Evolutionary conservation across 176 grass and related monocot genomes (phyloP).

Genomic region (Calamus simplicifolius): DNA sequence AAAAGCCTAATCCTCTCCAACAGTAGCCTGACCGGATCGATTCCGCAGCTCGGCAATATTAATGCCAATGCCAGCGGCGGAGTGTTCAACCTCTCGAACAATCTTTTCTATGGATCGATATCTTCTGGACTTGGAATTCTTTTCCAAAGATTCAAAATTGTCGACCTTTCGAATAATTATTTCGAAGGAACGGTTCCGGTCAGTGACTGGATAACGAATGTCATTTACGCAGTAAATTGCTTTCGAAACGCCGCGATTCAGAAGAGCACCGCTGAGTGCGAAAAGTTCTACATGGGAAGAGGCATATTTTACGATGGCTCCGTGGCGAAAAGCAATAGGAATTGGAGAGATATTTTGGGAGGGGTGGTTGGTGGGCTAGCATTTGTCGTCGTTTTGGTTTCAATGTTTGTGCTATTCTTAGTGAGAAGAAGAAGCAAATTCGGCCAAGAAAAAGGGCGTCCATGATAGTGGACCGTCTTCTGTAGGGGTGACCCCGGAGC

Average conservation of each 20-base stretch:
- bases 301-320: constrained; percentile 7
- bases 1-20: constrained; percentile 36
- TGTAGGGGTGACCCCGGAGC: constrained; percentile 26
- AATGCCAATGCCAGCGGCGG: neutral
- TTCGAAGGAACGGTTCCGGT: constrained; percentile 22
- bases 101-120: constrained; percentile 53
- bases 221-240: constrained; percentile 44
- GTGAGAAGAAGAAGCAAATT: constrained; percentile 8
- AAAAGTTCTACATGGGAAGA: constrained; percentile 53
- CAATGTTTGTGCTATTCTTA: constrained; percentile 29
- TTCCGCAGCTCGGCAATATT: neutral
- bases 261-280: constrained; percentile 38
- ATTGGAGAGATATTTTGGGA: constrained; percentile 37
- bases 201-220: constrained; percentile 9
- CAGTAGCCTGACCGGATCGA: constrained; percentile 41
- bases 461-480: constrained; percentile 30
- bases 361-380: constrained; percentile 38
- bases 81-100: constrained; percentile 59
- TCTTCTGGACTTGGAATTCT: constrained; percentile 19
- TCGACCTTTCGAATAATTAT: constrained; percentile 70
- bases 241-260: constrained; percentile 35
- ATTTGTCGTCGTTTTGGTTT: constrained; percentile 24
- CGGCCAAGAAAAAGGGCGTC: constrained; percentile 42
- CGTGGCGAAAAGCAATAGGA: constrained; percentile 12
- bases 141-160: constrained; percentile 39